Conservation (phyloP, 352 stramenopile genomes). For the Phytophthora ramorum region DNA sequence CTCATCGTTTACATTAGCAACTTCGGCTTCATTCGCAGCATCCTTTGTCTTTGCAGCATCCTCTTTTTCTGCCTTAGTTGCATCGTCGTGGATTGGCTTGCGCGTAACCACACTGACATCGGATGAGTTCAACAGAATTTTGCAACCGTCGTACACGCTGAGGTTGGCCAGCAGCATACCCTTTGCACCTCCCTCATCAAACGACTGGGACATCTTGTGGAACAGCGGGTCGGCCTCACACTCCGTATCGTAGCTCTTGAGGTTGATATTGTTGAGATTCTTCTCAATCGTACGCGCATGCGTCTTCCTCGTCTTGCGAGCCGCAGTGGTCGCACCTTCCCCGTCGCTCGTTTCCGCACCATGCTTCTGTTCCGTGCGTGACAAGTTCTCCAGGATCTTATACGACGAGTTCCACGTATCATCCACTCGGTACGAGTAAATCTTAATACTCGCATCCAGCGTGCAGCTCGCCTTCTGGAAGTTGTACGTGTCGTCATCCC, state of each 20-base stretch:
- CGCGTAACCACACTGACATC: slow-evolving; percentile 73
- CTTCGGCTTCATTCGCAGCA: background rate
- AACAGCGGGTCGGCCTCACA: slow-evolving; percentile 92
- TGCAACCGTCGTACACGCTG: slow-evolving; percentile 88
- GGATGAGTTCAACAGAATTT: slow-evolving; percentile 84
- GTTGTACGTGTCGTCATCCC: slow-evolving; percentile 85
- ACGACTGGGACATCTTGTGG: slow-evolving; percentile 93
- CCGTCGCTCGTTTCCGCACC: slow-evolving; percentile 38
- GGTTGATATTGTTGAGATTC: slow-evolving; percentile 89
- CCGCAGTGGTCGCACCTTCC: slow-evolving; percentile 34
- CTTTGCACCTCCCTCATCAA: slow-evolving; percentile 92
- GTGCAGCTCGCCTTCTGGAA: slow-evolving; percentile 98
- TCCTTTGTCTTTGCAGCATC: background rate
- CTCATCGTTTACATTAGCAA: slow-evolving; percentile 9
- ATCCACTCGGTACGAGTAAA: slow-evolving; percentile 99
- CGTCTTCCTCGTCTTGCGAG: slow-evolving; percentile 56
- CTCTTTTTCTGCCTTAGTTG: slow-evolving; percentile 24
- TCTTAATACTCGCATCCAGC: slow-evolving; percentile 98
- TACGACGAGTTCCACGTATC: slow-evolving; percentile 97
- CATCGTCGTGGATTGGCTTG: slow-evolving; percentile 43
- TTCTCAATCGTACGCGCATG: slow-evolving; percentile 85
- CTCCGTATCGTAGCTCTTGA: slow-evolving; percentile 88
- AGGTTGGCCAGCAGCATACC: slow-evolving; percentile 95
- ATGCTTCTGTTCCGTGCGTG: slow-evolving; percentile 78
- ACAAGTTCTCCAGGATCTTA: slow-evolving; percentile 98